phyloP scores from a whole-genome alignment of 1,284 basidiomycete species.

The Malassezia yamatoensis region DNA sequence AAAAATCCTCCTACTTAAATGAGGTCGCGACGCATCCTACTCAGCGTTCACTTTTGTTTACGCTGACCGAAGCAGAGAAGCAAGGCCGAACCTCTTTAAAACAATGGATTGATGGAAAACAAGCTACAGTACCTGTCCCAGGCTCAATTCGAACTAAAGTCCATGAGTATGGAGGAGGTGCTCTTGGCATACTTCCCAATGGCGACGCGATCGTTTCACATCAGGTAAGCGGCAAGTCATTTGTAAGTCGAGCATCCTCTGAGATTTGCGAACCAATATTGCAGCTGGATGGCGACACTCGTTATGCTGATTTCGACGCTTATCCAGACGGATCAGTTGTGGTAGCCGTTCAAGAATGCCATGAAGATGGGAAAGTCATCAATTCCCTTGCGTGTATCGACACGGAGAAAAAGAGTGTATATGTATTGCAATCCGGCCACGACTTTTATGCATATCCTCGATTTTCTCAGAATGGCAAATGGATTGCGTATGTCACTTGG shows the following conservation, averaged over 20 bases:
- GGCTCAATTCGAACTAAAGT: conserved; percentile 28
- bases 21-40: neutral
- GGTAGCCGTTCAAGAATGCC: conserved; percentile 58
- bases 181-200: conserved; percentile 21
- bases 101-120: neutral
- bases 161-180: conserved; percentile 42
- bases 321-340: conserved; percentile 50
- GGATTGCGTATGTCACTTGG: conserved; percentile 64
- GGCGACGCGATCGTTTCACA: conserved; percentile 29
- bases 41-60: neutral
- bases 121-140: neutral
- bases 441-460: conserved; percentile 49
- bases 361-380: conserved; percentile 48
- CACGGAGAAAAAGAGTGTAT: neutral
- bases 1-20: neutral
- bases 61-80: neutral
- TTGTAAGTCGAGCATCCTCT: neutral
- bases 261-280: neutral
- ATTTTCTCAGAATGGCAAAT: conserved; percentile 61
- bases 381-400: conserved; percentile 55
- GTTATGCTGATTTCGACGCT: conserved; percentile 54
- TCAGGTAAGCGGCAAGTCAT: conserved; percentile 6
- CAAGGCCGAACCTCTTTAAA: neutral
- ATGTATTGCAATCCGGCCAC: conserved; percentile 7
- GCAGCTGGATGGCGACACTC: conserved; percentile 53